Evolutionary conservation across 2,329 filamentous ascomycete genomes (phyloP), one percentile per base, ranked within the genome.

Genomic region (Seiridium cupressi): DNA sequence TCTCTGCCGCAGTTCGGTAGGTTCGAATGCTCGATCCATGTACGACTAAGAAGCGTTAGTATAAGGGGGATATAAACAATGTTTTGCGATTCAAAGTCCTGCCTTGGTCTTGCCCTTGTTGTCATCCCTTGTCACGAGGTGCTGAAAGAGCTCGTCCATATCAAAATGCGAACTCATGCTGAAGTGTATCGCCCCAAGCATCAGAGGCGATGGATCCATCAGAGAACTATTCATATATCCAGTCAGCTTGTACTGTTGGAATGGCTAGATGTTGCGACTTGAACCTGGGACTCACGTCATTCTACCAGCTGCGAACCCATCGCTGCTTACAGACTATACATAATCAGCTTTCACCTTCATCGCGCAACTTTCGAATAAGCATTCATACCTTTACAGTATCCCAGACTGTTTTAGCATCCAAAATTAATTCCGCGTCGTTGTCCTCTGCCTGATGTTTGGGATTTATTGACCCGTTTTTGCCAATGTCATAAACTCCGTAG

Each of bases 131-230:
- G 81, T 77, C 4, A 86, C 77, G 13, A 89, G 74, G 62, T 85
- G 78, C 13, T 73, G 70, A 60, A 84, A 83, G 1, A 89, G 74
- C 62, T 87, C 85, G 53, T 86, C 80, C 82, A 88, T 85, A 66
- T 89, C 85, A 63, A 88, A 88, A 60, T 82, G 74, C 10, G 79
- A 68, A 35, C 79, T 76, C 76, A 88, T 81, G 3, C 84, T 84
- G 59, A 86, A 72, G 66, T 88, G 85, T 2, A 87, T 73, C 0
- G 84, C 83, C 2, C 81, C 85, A 56, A 88, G 84, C 42, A 86
- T 78, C 5, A 87, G 77, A 0, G 86, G 83, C 2, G 84, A 82
- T 1, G 85, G 85, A 64, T 89, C 86, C 10, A 32, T 5, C 31
- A 8, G 42, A 11, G 8, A 58, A 11, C 40, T 58, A 18, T 31